Evolutionary conservation across 2,329 filamentous ascomycete genomes (phyloP).

Genomic region (Cercospora sp.): DNA sequence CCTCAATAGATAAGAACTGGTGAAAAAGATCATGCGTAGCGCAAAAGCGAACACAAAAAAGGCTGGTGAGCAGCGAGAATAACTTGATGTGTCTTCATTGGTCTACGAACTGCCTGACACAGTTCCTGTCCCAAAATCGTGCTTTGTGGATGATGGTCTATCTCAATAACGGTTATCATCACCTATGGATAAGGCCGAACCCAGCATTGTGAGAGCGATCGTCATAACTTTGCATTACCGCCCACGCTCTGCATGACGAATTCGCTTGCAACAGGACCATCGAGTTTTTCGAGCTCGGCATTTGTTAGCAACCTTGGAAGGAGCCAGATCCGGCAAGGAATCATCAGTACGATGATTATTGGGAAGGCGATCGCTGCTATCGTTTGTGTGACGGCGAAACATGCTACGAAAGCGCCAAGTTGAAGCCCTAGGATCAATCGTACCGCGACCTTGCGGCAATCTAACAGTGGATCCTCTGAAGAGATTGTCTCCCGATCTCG

Average conservation of each 20-base stretch:
- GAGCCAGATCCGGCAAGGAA: background rate
- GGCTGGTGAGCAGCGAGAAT: too few relatives aligned
- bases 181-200: too few relatives aligned
- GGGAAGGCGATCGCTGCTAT: background rate
- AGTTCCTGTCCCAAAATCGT: too few relatives aligned
- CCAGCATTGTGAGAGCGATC: background rate
- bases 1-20: too few relatives aligned
- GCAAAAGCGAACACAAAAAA: too few relatives aligned
- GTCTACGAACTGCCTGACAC: too few relatives aligned
- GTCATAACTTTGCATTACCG: background rate
- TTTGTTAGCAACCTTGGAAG: background rate
- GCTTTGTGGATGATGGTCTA: too few relatives aligned
- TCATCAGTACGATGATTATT: background rate
- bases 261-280: background rate
- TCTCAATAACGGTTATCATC: too few relatives aligned
- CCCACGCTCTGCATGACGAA: background rate
- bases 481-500: background rate
- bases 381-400: background rate
- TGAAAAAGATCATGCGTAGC: too few relatives aligned
- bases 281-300: background rate
- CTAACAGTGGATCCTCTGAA: background rate
- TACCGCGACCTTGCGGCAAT: background rate
- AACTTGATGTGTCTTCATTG: too few relatives aligned
- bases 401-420: background rate
- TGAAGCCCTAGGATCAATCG: background rate